Base-by-base conservation (phyloP, 306 rosid genomes). In the Quercus alba region DNA sequence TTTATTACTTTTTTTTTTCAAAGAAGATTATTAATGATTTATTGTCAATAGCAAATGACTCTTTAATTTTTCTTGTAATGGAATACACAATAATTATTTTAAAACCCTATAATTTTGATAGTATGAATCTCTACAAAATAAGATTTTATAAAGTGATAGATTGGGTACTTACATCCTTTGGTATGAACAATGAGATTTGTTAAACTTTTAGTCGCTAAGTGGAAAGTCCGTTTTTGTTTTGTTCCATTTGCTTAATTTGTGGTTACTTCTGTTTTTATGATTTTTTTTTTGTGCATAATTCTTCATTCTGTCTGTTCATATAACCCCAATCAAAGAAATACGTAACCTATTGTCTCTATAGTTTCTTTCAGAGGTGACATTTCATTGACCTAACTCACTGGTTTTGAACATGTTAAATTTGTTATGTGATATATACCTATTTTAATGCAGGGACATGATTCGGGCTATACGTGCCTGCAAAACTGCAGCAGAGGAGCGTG, bases 401-500 rank as follows among this genome's bases (percentile, higher is more conserved):
- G 12, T 26, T 69, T 38, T 64, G 35, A 72, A 14, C 38, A 17
- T 31, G 15, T 23, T 56, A 64, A 58, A 15, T 74, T n/a, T 56
- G 28, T 78, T 71, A 54, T 6, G 71, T 35, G 44, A 28, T 7
- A 46, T 70, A 46, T 84, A 78, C 76, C 78, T 79, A 70, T 80
- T 68, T 76, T 75, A 66, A 73, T 85, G 61, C 83, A 95, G 99
- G 93, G 99, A 95, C 89, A 95, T 95, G 99, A 95, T 95, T 78
- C 97, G 99, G 84, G 90, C 99, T 81, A 89, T 95, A 78, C 97
- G 99, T 80, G 93, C 99, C 77, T 88, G 97, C 81, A 95, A 95
- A 89, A 95, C 99, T 82, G 99, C 99, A 26, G 98, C 99, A 30
- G 99, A 95, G 91, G 99, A 95, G 78, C 98, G 99, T 57, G 96